Evolutionary conservation across 768 basidiomycete species (phyloP), one percentile per base, ranked within the genome.

Genomic region (Leccinum aurantiacum): DNA sequence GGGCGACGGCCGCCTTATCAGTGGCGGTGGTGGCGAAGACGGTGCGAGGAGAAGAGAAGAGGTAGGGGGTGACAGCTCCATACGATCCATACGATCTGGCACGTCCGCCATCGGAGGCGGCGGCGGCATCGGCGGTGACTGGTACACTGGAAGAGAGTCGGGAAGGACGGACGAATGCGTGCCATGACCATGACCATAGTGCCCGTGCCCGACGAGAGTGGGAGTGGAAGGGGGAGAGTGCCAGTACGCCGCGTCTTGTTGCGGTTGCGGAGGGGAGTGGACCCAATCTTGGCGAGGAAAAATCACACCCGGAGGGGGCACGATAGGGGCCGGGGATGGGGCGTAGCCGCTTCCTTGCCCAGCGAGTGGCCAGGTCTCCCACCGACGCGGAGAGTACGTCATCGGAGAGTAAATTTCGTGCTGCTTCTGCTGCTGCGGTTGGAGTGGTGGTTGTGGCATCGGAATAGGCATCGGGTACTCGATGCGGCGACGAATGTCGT

Each of bases 301-400:
- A 25, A 72, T 59, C 49, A 68, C 60, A 22, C 70, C 70, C 13
- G 70, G 71, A 17, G 70, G 71, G 37, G 70, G 70, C 3, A 72
- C 56, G 31, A 68, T 58, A 17, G 60, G 60, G 11, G 60, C 46
- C 25, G 38, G 56, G 11, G 59, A 19, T 15, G 52, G 33, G 5
- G 47, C 33, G 37, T 65, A 60, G 13, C 33, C 51, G 37, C 49
- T 60, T 41, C 54, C 64, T 33, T 65, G 63, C n/a, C 56, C 61
- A 4, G 60, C 35, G 35, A 37, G 58, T 25, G 46, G 29, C 31
- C 49, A 53, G 15, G 59, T 25, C 19, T 71, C 68, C 62, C 65
- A 53, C 33, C 15, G 60, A 15, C 44, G 44, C 48, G 48, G 48
- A 22, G 64, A 60, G 24, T 27, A 9, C 25, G 53, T 10, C 25